These are phyloP conservation scores for Centaurea solstitialis DNA, from an alignment of 129 eudicot species.

Conservation along the genomic window DNA sequence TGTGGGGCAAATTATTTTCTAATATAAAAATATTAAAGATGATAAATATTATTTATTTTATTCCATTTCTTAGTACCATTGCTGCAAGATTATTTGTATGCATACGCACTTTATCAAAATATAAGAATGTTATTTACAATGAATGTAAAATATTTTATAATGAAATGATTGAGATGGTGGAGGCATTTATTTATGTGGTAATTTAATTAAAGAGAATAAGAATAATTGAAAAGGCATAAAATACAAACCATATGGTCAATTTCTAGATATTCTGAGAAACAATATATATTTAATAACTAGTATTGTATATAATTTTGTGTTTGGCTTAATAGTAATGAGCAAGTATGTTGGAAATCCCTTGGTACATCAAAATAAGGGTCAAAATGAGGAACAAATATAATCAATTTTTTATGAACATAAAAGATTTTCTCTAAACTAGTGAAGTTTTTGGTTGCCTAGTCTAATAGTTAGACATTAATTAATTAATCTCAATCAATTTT, in stretches of 20 bases:
- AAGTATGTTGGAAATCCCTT: not conserved
- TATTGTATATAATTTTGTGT: not conserved
- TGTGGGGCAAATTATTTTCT: not conserved
- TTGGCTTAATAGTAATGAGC: not conserved
- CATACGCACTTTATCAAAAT: not conserved
- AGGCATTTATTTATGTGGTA: not conserved
- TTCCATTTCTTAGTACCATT: not conserved
- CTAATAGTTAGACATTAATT: not conserved
- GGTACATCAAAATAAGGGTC: not conserved
- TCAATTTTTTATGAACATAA: not conserved
- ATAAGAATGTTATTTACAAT: not conserved
- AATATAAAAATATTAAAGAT: not conserved
- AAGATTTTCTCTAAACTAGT: not conserved
- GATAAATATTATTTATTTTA: not conserved
- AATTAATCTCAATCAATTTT: not conserved
- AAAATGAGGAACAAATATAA: not conserved
- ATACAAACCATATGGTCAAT: conserved; percentile 13
- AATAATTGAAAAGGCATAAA: not conserved
- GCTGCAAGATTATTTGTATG: not conserved
- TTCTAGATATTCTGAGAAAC: not conserved
- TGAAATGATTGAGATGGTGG: not conserved
- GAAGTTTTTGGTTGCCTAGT: not conserved
- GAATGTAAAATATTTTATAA: not conserved
- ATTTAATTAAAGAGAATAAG: not conserved
- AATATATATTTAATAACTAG: not conserved